Evolutionary conservation across 805 yeast genomes (phyloP), one percentile per base, ranked within the genome.

Genomic region (Candida andamanensis): DNA sequence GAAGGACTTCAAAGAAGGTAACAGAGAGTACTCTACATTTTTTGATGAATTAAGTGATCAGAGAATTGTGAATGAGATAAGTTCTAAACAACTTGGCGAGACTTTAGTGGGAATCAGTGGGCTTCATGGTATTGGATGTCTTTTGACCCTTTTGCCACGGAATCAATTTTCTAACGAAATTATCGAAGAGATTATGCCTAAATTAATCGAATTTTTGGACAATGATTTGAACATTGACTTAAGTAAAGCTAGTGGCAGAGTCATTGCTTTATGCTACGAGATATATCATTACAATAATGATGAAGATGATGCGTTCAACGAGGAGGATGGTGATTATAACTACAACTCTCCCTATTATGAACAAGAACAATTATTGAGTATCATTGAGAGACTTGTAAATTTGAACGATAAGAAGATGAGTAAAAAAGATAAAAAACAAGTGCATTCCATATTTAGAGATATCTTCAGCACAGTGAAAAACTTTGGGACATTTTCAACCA

Each of bases 361-460:
- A 40, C 69, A 66, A 19, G 76, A 68, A 29, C 70, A 69, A 16
- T 45, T 78, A 7, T 50, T 60, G 18, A 46, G 53, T 14, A 59
- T 60, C 3, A 50, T 74, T 18, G 58, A 60, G 16, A 55, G 64
- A 21, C 56, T 78, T 26, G 56, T 73, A 1, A 69, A 65, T 26
- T 67, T 72, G 15, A 72, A 82, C 0, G 61, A 78, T 4, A 77
- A 78, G 36, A 73, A 67, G 32, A 49, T 77, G 3, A 71, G 80
- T 17, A 80, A 80, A 43, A 76, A 73, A 46, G 84, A 78, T 39
- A 79, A 76, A 49, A 71, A 69, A 37, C 76, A 72, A 23, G 62
- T 74, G 16, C 74, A 75, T 39, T 71, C 84, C 1, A 63, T 79
- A 1, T 76, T 78, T 51, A 63, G 78, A 46, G 81, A 79, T 37